Evolutionary conservation across 2,329 filamentous ascomycete species (phyloP), one percentile per base, ranked within the genome.

Genomic region (Xylaria sp.): DNA sequence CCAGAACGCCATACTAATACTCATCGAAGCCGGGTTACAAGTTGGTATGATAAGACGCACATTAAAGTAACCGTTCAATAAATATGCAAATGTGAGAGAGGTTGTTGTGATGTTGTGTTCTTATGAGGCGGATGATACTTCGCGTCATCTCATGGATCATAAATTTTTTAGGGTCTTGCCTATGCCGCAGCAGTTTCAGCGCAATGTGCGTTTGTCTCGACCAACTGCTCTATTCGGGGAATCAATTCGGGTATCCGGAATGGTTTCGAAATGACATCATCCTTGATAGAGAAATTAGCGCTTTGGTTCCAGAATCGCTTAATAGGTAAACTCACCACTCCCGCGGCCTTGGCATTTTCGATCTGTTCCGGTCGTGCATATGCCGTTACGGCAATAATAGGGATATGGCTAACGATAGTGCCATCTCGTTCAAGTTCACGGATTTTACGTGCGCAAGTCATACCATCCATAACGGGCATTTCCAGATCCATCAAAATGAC

Each of bases 381-480:
- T 2, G 92, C 92, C 44, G 92, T 94, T n/a, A 92, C 91, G n/a
- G 90, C 91, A 73, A 93, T 92, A 73, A 93, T 92, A 2, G 91
- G 90, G n/a, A 93, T 87, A 74, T 93, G 91, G 59, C 84, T 81
- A 20, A 85, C 83, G 57, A 92, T 86, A 38, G 84, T 87, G 23
- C 88, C 88, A 62, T 87, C 83, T 58, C 80, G 81, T 77, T 94
- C 91, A 20, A 92, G 82, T 68, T 90, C 86, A 20, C 92, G 86
- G 62, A 95, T 93, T 68, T 83, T 87, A 49, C 86, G 84, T 13
- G 92, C 89, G 71, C 92, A 93, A 2, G 90, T 91, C 79, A 92
- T 87, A 42, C 92, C 92, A 74, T 94, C 91, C 92, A 94, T 94
- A 51, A 93, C 86, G 0, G 92, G 92, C 92, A 94, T 94, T 75